Base-by-base conservation (phyloP, 2,329 filamentous ascomycete species). In the Penicillium italicum region DNA sequence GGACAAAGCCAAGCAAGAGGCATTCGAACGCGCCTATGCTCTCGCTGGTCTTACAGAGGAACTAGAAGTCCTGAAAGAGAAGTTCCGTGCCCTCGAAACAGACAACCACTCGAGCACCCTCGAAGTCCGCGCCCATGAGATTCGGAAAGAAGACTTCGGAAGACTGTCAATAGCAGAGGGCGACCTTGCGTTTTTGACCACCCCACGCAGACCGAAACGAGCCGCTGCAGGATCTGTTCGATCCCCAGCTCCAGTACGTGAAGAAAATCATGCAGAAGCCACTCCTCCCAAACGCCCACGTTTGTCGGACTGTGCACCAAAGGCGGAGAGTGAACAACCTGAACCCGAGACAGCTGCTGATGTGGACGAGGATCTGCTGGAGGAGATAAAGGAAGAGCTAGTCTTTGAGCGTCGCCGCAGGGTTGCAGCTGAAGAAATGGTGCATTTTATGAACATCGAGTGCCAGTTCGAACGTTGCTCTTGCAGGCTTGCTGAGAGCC, bases 371-470 rank as follows among this genome's bases (percentile, higher is more conserved):
- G 77, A 77, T 58, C 68, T 75, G n/a, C 62, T 85, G 22, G 65
- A 72, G 3, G 66, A 72, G 2, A 59, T 79, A 11, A 75, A 79
- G 55, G 75, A 81, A 41, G 78, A 84, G 53, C 73, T 86, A 4
- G 66, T 72, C 26, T 69, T 70, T 30, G 83, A 86, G 67, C 77
- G 74, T 61, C 74, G 74, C 42, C 70, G 79, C 52, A 76, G 82
- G 57, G 69, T 73, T 52, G 76, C 80, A 28, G 82, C 82, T 0
- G 79, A 85, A 60, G 82, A 84, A 30, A 77, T 84, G 72, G 74
- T 85, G 3, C 68, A 79, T 31, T 79, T 78, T 57, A 63, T 80
- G 69, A 76, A 76, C 43, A 74, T 79, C 64, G 76, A 80, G 60
- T 80, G 78, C 53, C 76, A 79, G 59, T 79, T 80, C 57, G 71